These are phyloP conservation scores for Pestalotiopsis sp. DNA, from an alignment of 2,329 filamentous ascomycete genomes.

Conservation along the genomic window DNA sequence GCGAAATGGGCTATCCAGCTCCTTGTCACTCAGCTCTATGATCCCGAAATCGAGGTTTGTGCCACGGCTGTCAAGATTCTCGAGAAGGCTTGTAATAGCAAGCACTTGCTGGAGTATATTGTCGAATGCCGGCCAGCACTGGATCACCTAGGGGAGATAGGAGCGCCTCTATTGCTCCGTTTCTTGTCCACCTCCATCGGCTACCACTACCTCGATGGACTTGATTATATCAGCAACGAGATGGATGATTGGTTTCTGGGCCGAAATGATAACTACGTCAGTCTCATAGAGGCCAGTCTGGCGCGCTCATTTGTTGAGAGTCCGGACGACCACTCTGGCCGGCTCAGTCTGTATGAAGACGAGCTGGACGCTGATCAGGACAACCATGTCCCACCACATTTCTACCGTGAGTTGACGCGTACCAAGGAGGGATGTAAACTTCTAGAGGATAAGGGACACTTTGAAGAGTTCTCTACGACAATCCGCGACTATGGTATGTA, in stretches of 20 bases:
- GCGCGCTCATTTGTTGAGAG: slow-evolving; percentile 79
- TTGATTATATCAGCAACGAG: slow-evolving; percentile 98
- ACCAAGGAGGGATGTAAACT: slow-evolving; percentile 91
- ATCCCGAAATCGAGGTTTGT: slow-evolving; percentile 95
- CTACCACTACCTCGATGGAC: slow-evolving; percentile 93
- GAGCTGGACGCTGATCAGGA: slow-evolving; percentile 55
- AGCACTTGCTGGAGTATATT: slow-evolving; percentile 88
- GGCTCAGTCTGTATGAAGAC: slow-evolving; percentile 59
- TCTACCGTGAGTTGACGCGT: slow-evolving; percentile 91
- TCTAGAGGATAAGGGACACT: slow-evolving; percentile 90
- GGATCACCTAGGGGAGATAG: slow-evolving; percentile 95
- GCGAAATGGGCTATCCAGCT: slow-evolving; percentile 96
- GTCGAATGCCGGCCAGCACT: slow-evolving; percentile 93
- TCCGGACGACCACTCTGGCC: slow-evolving; percentile 56
- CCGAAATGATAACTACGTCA: slow-evolving; percentile 93
- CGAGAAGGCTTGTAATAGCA: slow-evolving; percentile 95
- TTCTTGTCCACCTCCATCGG: slow-evolving; percentile 96
- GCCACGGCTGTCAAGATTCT: slow-evolving; percentile 95
- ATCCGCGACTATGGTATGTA: slow-evolving; percentile 87
- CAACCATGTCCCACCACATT: slow-evolving; percentile 85
- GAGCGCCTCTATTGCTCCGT: slow-evolving; percentile 84
- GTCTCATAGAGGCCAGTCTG: slow-evolving; percentile 91
- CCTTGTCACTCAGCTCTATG: slow-evolving; percentile 97
- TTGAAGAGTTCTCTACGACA: slow-evolving; percentile 86
- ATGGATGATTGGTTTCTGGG: slow-evolving; percentile 99